Percentiles rank a stretch among this genome's conserved stretches.
Evolutionary conservation across 495 filamentous ascomycete species (phyloP).

Genomic region (Aspergillus diversus): DNA sequence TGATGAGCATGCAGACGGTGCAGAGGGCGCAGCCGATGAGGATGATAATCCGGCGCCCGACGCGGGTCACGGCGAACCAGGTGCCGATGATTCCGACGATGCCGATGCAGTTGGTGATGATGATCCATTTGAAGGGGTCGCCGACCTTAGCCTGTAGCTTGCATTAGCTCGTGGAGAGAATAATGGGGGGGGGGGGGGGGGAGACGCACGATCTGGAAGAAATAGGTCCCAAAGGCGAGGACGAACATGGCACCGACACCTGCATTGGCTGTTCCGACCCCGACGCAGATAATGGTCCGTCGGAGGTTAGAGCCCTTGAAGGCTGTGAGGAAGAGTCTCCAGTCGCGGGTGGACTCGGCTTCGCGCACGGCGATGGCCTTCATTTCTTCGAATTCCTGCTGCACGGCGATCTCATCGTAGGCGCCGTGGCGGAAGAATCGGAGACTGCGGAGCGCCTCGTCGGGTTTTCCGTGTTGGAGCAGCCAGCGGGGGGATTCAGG

Average conservation of each 20-base stretch:
- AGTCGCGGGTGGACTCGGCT: not conserved
- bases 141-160: conserved; percentile 6
- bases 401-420: conserved; percentile 6
- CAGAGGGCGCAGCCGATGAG: conserved; percentile 27
- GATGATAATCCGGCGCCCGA: conserved; percentile 55
- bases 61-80: conserved; percentile 52
- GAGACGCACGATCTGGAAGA: conserved; percentile 32
- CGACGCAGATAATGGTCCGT: conserved; percentile 49
- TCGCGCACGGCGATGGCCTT: not conserved
- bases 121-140: conserved; percentile 52
- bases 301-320: conserved; percentile 53
- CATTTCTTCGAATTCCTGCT: conserved; percentile 6
- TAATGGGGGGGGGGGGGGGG: not conserved
- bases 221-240: conserved; percentile 51
- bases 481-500: not conserved
- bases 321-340: not conserved
- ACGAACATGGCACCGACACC: conserved; percentile 22
- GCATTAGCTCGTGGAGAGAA: not conserved
- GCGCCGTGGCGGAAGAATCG: conserved; percentile 8
- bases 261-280: conserved; percentile 57
- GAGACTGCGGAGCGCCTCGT: conserved; percentile 1
- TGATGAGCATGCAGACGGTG: conserved; percentile 41
- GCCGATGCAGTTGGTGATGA: conserved; percentile 54
- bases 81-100: conserved; percentile 56
- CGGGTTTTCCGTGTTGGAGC: not conserved